Evolutionary conservation across 2,329 filamentous ascomycete genomes (phyloP).

Genomic region (Trichophyton equinum): DNA sequence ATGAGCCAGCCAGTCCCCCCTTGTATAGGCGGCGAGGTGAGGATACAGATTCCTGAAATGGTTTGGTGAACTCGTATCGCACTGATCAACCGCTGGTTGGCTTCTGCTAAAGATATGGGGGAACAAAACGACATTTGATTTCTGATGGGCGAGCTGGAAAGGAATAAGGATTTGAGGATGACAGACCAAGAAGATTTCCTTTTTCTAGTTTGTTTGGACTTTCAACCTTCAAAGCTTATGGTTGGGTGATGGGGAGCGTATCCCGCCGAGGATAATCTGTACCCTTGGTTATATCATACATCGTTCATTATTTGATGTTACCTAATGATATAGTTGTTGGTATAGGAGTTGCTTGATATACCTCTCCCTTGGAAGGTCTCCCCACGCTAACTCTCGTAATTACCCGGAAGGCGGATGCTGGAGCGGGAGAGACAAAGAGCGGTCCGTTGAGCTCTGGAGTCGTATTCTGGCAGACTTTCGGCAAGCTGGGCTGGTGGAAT

Average conservation of each 20-base stretch:
- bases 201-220: background rate
- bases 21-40: background rate
- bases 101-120: background rate
- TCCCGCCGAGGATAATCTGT: background rate
- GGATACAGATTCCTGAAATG: background rate
- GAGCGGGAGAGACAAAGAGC: background rate
- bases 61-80: background rate
- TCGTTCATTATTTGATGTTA: background rate
- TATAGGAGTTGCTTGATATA: background rate
- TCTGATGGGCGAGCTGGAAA: background rate
- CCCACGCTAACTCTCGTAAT: conserved; percentile 2
- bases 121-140: background rate
- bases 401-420: background rate
- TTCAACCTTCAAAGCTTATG: background rate
- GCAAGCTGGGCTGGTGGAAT: background rate
- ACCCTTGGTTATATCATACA: background rate
- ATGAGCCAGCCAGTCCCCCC: background rate
- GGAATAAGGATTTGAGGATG: background rate
- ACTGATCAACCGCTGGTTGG: background rate
- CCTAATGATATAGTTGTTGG: background rate
- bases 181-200: background rate
- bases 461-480: background rate
- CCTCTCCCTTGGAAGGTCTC: background rate
- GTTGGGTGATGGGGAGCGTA: background rate
- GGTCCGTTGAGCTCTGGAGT: background rate